These are phyloP conservation scores for Scleroderma citrinum DNA, from an alignment of 768 basidiomycete genomes.

Conservation along the genomic window DNA sequence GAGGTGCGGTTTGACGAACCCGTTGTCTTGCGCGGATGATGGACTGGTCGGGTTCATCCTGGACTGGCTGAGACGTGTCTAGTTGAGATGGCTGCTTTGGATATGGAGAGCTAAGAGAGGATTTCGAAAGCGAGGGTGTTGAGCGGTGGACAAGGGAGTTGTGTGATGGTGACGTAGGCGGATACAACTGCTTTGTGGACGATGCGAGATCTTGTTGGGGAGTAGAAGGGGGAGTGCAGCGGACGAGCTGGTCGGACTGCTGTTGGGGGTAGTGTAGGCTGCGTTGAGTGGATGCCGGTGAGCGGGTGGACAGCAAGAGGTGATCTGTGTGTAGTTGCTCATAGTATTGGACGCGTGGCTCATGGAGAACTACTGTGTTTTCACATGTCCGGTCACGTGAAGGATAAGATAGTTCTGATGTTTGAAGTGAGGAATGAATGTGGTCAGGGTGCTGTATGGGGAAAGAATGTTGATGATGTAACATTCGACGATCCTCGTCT, in stretches of 20 bases:
- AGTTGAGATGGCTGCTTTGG: constrained; percentile 9
- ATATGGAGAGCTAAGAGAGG: constrained; percentile 17
- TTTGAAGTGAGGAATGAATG: constrained; percentile 6
- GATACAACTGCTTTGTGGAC: constrained; percentile 15
- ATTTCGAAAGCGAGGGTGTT: constrained; percentile 4
- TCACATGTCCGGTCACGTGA: background rate
- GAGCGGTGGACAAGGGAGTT: constrained; percentile 12
- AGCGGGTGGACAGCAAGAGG: constrained; percentile 11
- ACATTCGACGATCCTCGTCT: constrained; percentile 26
- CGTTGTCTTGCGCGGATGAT: constrained; percentile 19
- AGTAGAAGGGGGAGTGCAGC: constrained; percentile 10
- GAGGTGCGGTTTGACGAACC: constrained; percentile 2
- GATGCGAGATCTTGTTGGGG: constrained; percentile 18
- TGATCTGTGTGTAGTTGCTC: constrained; percentile 15
- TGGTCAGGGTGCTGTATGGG: background rate
- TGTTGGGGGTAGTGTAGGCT: constrained; percentile 17
- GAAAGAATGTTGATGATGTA: constrained; percentile 8
- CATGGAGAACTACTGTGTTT: constrained; percentile 11
- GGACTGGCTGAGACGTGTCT: constrained; percentile 3
- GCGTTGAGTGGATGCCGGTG: constrained; percentile 12
- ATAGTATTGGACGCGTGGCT: constrained; percentile 21
- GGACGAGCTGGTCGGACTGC: constrained; percentile 5
- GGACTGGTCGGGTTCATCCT: constrained; percentile 11
- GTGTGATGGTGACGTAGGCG: constrained; percentile 6
- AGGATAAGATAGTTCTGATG: constrained; percentile 12